Evolutionary conservation across 345 rosid genomes (phyloP), one percentile per base, ranked within the genome.

Genomic region (Conringia planisiliqua): DNA sequence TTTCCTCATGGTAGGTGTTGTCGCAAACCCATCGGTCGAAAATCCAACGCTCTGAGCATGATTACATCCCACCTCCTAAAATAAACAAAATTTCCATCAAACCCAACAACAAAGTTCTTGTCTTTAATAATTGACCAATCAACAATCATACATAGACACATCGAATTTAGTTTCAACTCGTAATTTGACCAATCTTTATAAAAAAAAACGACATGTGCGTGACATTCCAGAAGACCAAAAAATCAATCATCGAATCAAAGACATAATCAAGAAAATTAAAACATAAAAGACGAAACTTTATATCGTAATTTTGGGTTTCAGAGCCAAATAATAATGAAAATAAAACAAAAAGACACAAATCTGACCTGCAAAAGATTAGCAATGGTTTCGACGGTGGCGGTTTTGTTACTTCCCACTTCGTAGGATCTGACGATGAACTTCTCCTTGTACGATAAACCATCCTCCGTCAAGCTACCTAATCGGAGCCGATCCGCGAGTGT

Each of bases 21-120:
- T 95, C 7, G 90, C 97, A 77, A 95, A 89, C 27, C 99, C 99
- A 83, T 90, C 99, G 0, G 97, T 92, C 3, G 99, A 95, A 83
- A 86, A 95, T 18, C 99, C 99, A 81, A 95, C 87, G 83, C 88
- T 83, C 71, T 95, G 99, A 63, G 86, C 96, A 75, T 95, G 99
- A 76, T 95, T 95, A 81, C 97, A 81, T 52, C 93, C 97, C 79
- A 95, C 97, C 72, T 95, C 99, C 97, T 94, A 70, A 7, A 32
- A 4, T 4, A 7, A 1, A 38, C 10, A 35, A 7, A 32, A 17
- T 2, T 4, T 50, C n/a, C 62, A 68, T 52, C 38, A 68, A 51
- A 67, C 29, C 50, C 29, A 68, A 27, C 36, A 69, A 42, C 20
- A 68, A 68, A 14, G 11, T 66, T 51, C 36, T 50, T 51, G 4